phyloP scores from a whole-genome alignment of 108 stramenopile species.

The Cylindrotheca fusiformis region DNA sequence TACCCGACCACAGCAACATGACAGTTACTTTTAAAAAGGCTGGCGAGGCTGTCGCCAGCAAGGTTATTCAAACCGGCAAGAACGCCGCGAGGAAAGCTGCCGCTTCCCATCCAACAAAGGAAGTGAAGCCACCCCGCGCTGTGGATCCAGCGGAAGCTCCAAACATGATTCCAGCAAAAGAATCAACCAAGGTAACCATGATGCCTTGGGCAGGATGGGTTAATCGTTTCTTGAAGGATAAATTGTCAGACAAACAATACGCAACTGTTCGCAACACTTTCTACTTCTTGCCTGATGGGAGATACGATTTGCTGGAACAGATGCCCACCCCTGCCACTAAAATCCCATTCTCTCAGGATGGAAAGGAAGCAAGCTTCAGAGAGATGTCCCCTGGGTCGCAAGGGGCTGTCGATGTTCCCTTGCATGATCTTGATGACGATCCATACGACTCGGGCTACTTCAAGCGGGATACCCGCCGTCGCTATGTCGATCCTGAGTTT shows the following conservation, averaged over 20 bases:
- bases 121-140: slow-evolving; percentile 37
- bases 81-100: slow-evolving; percentile 9
- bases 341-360: slow-evolving; percentile 57
- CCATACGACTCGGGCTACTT: slow-evolving; percentile 85
- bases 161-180: slow-evolving; percentile 34
- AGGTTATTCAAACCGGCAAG: slow-evolving; percentile 2
- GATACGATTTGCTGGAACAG: slow-evolving; percentile 49
- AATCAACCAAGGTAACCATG: slow-evolving; percentile 60
- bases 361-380: slow-evolving; percentile 52
- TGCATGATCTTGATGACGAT: slow-evolving; percentile 62
- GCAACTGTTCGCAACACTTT: slow-evolving; percentile 41
- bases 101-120: slow-evolving; percentile 1
- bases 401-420: slow-evolving; percentile 51
- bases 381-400: slow-evolving; percentile 86
- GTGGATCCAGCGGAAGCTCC: slow-evolving; percentile 47
- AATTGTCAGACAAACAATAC: slow-evolving; percentile 55
- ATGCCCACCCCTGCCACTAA: slow-evolving; percentile 50
- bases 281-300: slow-evolving; percentile 70
- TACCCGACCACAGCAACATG: too few species aligned
- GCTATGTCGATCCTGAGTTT: slow-evolving; percentile 54
- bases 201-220: slow-evolving; percentile 91
- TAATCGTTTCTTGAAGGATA: slow-evolving; percentile 55
- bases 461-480: slow-evolving; percentile 76
- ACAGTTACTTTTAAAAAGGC: slow-evolving; percentile 36
- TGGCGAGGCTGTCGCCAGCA: slow-evolving; percentile 32